Evolutionary conservation across 352 stramenopile genomes (phyloP).

Genomic region (Pythium insidiosum): DNA sequence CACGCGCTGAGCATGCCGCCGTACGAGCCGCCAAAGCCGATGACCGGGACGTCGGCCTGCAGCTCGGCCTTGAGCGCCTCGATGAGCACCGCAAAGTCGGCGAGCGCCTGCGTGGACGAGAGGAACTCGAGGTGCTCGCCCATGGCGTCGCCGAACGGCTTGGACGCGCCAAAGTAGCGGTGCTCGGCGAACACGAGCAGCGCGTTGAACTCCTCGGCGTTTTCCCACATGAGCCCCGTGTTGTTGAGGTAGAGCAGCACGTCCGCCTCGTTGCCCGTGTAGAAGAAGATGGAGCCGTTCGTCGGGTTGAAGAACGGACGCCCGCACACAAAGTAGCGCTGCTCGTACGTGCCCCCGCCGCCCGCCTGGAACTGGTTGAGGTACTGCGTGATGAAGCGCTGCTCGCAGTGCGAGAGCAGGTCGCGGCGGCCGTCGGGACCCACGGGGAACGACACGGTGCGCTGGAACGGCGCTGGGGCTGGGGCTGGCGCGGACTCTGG

Average conservation of each 20-base stretch:
- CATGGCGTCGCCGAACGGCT: slow-evolving; percentile 42
- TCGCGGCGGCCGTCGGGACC: slow-evolving; percentile 15
- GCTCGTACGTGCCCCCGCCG: slow-evolving; percentile 24
- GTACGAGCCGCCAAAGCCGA: slow-evolving; percentile 74
- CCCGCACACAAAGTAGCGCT: slow-evolving; percentile 68
- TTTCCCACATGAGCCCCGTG: slow-evolving; percentile 70
- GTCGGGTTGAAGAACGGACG: slow-evolving; percentile 30
- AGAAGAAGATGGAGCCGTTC: slow-evolving; percentile 59
- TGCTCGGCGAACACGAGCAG: slow-evolving; percentile 72
- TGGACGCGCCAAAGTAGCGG: slow-evolving; percentile 71
- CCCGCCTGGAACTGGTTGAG: slow-evolving; percentile 40
- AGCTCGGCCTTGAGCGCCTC: slow-evolving; percentile 30
- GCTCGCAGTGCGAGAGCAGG: slow-evolving; percentile 30
- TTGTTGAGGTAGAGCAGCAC: slow-evolving; percentile 59
- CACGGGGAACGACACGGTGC: slow-evolving; percentile 5
- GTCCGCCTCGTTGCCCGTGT: slow-evolving; percentile 64
- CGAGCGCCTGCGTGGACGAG: slow-evolving; percentile 75
- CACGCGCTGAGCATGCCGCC: slow-evolving; percentile 71
- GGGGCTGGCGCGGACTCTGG: not conserved
- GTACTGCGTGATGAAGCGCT: slow-evolving; percentile 31
- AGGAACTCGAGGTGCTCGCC: slow-evolving; percentile 64
- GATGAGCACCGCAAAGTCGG: slow-evolving; percentile 62
- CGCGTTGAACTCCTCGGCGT: slow-evolving; percentile 48
- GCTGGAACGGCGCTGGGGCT: not conserved
- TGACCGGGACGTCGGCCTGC: slow-evolving; percentile 34